Base-by-base conservation (phyloP, 306 rosid species). In the Mimosa pudica region DNA sequence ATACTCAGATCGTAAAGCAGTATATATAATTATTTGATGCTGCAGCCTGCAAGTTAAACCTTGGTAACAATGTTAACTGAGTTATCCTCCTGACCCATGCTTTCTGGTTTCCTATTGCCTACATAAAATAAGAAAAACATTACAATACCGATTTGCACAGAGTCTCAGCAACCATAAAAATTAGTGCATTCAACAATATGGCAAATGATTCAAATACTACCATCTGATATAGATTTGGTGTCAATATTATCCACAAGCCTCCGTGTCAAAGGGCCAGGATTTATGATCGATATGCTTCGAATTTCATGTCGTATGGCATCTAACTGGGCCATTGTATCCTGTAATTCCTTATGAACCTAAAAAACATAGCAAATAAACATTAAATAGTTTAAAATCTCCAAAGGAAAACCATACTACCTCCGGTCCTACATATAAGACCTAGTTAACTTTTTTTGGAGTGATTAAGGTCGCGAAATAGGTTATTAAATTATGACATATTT, bases 281-380 rank as follows among this genome's bases (percentile, higher is more conserved):
- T 92, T 20, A 92, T 79, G 4, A 89, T 30, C 10, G 97, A 89
- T 44, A 91, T 60, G 58, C 90, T 88, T 78, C 94, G 87, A 18
- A 94, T 88, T 84, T 92, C 98, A 81, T 91, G 84, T 69, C 89
- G 93, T 85, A 94, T 92, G 35, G 97, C 94, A 70, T 94, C 97
- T 51, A 94, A 79, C 64, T 94, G 97, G 7, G 97, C 82, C 81
- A 92, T 83, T 41, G 97, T 86, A 62, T 92, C 98, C 78, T 91
- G 97, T 65, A 94, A 91, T 78, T 94, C 97, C 75, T 92, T 88
- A 80, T 94, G 97, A 84, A 94, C 93, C 97, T 92, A 80, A 66
- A 46, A 46, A 67, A 45, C 80, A 74, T 44, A 69, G 68, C 8
- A 76, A 32, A 64, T 46, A 12, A 62, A 44, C 32, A 75, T 52